Percentiles rank a stretch among this genome's conserved stretches.
These are phyloP conservation scores for Penstemon newberryi DNA, from an alignment of 257 asterid genomes.

Conservation along the genomic window DNA sequence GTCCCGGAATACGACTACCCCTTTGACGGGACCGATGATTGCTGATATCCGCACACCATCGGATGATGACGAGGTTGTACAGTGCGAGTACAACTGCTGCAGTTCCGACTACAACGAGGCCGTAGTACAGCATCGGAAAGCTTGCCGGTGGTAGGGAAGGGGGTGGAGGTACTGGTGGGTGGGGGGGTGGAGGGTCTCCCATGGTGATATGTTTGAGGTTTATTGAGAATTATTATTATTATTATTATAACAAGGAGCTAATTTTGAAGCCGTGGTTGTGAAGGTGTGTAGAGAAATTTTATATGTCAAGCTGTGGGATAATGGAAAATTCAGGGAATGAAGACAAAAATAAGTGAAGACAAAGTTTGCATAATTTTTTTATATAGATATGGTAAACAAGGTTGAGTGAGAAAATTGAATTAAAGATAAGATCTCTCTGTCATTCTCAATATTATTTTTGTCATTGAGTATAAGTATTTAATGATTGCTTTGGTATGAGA, in stretches of 20 bases:
- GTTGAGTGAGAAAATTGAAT: conserved; percentile 18
- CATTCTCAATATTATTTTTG: not conserved
- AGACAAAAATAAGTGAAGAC: not conserved
- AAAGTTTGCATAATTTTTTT: not conserved
- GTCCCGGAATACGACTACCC: not conserved
- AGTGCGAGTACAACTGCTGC: conserved; percentile 40
- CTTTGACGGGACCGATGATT: not conserved
- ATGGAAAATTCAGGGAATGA: not conserved
- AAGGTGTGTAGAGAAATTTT: not conserved
- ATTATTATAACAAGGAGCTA: not conserved
- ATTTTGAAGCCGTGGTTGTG: conserved; percentile 10
- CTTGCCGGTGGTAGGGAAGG: conserved; percentile 28
- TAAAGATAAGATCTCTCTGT: conserved; percentile 17
- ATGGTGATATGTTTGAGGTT: conserved; percentile 16
- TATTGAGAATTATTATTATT: not conserved
- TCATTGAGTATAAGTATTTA: not conserved
- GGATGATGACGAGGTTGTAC: conserved; percentile 41
- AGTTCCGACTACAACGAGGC: conserved; percentile 47
- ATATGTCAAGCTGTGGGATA: conserved; percentile 12
- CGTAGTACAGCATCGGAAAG: conserved; percentile 49
- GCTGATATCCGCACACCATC: conserved; percentile 35
- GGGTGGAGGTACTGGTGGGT: conserved; percentile 4
- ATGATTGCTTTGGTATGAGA: conserved; percentile 21
- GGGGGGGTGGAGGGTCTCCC: conserved; percentile 34
- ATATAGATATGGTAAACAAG: not conserved